phyloP scores from a whole-genome alignment of 495 filamentous ascomycete species.

The Penicillium malachiteum region DNA sequence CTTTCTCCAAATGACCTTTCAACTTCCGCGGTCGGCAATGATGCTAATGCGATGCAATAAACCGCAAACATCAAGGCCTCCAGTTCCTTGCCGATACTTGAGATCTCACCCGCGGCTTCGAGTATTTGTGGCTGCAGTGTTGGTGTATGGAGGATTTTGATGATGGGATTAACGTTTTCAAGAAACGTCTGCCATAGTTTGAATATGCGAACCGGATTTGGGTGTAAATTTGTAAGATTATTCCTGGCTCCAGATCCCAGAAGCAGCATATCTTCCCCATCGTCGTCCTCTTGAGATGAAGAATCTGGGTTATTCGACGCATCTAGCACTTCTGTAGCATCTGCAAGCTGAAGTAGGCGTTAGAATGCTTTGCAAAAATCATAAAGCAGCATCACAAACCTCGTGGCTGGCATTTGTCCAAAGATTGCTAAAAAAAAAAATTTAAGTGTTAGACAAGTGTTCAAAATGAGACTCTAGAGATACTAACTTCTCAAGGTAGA shows the following conservation, averaged over 20 bases:
- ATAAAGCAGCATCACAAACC: conserved; percentile 29
- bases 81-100: conserved; percentile 32
- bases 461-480: not conserved
- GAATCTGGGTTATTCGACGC: conserved; percentile 22
- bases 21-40: conserved; percentile 39
- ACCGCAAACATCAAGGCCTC: conserved; percentile 52
- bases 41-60: conserved; percentile 44
- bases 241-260: conserved; percentile 12
- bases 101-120: conserved; percentile 34
- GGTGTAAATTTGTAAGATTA: conserved; percentile 51
- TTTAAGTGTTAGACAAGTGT: conserved; percentile 8
- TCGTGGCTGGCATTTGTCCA: conserved; percentile 54
- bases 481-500: conserved; percentile 50
- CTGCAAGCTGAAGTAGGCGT: conserved; percentile 39
- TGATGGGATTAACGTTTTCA: conserved; percentile 65
- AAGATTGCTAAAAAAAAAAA: conserved; percentile 37
- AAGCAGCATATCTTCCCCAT: conserved; percentile 24
- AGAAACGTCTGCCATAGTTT: conserved; percentile 69
- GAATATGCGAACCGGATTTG: conserved; percentile 65
- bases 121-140: conserved; percentile 49
- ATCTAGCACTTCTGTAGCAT: conserved; percentile 42
- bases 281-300: conserved; percentile 16
- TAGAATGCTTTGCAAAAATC: not conserved
- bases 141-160: conserved; percentile 69
- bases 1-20: conserved; percentile 40